A percentile compares a stretch with the other conserved stretches of the same genome.
phyloP scores from a whole-genome alignment of 768 basidiomycete species.

The Zangia roseola region DNA sequence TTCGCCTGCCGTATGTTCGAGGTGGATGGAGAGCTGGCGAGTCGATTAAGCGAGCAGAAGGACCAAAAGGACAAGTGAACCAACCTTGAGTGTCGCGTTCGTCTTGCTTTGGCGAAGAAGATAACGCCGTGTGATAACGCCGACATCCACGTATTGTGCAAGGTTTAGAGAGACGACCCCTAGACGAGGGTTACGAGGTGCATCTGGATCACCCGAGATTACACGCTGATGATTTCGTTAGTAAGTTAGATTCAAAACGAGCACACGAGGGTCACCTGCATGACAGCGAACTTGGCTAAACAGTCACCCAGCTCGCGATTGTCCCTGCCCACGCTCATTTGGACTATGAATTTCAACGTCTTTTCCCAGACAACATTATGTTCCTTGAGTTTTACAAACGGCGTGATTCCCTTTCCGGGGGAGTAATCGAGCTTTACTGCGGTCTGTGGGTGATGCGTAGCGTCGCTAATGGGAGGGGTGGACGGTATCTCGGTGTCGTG shows the following conservation, averaged over 20 bases:
- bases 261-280: conserved; percentile 39
- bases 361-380: conserved; percentile 67
- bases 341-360: conserved; percentile 53
- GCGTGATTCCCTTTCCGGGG: conserved; percentile 58
- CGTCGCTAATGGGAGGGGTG: not conserved
- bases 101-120: conserved; percentile 72
- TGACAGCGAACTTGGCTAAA: conserved; percentile 64
- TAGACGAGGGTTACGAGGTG: conserved; percentile 57
- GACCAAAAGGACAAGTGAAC: not conserved
- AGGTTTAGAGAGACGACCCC: conserved; percentile 70
- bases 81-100: conserved; percentile 74
- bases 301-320: conserved; percentile 46
- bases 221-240: conserved; percentile 42
- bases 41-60: not conserved
- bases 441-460: not conserved
- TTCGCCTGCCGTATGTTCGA: conserved; percentile 55
- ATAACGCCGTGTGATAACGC: conserved; percentile 60
- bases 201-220: conserved; percentile 51
- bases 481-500: not conserved
- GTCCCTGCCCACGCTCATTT: conserved; percentile 59
- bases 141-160: conserved; percentile 67
- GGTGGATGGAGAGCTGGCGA: conserved; percentile 55
- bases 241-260: not conserved
- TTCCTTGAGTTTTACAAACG: conserved; percentile 57
- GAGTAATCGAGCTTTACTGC: conserved; percentile 20